These are phyloP conservation scores for Taphrina flavorubra DNA, from an alignment of 1,139 yeast genomes.

Conservation along the genomic window DNA sequence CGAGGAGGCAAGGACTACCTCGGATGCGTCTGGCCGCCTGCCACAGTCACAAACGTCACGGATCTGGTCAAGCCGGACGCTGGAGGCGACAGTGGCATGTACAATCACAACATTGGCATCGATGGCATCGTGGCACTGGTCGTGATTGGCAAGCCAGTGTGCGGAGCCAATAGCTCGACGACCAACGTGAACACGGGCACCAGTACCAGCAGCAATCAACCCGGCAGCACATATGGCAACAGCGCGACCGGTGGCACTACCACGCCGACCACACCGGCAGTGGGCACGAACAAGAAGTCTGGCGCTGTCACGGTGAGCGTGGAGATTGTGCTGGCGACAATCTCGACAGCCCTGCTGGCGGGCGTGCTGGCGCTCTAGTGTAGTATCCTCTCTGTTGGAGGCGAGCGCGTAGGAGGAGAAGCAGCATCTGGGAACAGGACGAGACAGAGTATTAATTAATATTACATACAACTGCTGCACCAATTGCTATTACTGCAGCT, in stretches of 20 bases:
- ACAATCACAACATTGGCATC: constrained; percentile 21
- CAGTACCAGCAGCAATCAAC: not conserved
- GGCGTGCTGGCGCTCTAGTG: not conserved
- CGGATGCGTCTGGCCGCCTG: constrained; percentile 29
- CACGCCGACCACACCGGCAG: not conserved
- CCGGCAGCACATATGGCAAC: not conserved
- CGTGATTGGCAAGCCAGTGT: constrained; percentile 11
- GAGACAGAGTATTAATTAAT: too few relatives aligned
- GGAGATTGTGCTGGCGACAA: not conserved
- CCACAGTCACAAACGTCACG: constrained; percentile 6
- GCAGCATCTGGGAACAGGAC: too few relatives aligned
- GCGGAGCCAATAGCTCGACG: constrained; percentile 3
- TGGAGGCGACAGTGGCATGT: constrained; percentile 13
- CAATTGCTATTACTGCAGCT: too few relatives aligned
- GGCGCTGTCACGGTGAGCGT: not conserved
- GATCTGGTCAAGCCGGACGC: constrained; percentile 9
- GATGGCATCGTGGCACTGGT: constrained; percentile 21
- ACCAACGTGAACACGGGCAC: not conserved
- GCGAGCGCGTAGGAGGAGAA: too few relatives aligned
- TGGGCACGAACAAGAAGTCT: not conserved
- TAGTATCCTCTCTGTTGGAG: too few relatives aligned
- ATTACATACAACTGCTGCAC: too few relatives aligned
- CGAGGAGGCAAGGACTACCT: constrained; percentile 20
- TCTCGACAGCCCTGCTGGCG: not conserved
- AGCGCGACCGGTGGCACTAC: not conserved